Conservation (phyloP, 495 filamentous ascomycete species). For the Penicillium manginii region DNA sequence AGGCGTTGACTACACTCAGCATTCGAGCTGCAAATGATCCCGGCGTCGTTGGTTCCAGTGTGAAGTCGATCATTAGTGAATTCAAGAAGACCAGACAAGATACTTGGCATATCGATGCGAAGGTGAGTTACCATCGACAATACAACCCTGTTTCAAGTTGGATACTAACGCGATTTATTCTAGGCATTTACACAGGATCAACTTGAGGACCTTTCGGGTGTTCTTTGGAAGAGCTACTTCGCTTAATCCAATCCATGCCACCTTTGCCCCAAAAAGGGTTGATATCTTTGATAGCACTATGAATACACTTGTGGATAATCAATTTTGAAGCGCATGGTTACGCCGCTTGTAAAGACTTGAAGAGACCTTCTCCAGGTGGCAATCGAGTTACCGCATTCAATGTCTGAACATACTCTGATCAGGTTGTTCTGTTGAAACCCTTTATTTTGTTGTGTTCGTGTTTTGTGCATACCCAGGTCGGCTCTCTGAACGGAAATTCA, state of each 20-base stretch:
- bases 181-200: conserved; percentile 93
- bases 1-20: conserved; percentile 85
- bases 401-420: not conserved
- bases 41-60: conserved; percentile 93
- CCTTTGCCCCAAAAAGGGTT: not conserved
- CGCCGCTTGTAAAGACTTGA: not conserved
- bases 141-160: not conserved
- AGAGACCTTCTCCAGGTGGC: not conserved
- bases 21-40: conserved; percentile 83
- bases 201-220: conserved; percentile 92
- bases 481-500: not conserved
- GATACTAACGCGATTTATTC: conserved; percentile 32
- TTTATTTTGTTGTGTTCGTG: not conserved
- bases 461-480: not conserved
- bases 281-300: not conserved
- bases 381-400: not conserved
- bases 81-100: conserved; percentile 99
- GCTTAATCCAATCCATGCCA: conserved; percentile 54
- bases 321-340: not conserved
- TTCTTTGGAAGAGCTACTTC: conserved; percentile 99
- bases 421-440: not conserved
- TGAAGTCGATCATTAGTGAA: conserved; percentile 93
- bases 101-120: conserved; percentile 97
- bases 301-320: not conserved
- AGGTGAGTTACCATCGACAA: conserved; percentile 59